phyloP scores from a whole-genome alignment of 2,329 filamentous ascomycete genomes.

The Bertia moriformis region DNA sequence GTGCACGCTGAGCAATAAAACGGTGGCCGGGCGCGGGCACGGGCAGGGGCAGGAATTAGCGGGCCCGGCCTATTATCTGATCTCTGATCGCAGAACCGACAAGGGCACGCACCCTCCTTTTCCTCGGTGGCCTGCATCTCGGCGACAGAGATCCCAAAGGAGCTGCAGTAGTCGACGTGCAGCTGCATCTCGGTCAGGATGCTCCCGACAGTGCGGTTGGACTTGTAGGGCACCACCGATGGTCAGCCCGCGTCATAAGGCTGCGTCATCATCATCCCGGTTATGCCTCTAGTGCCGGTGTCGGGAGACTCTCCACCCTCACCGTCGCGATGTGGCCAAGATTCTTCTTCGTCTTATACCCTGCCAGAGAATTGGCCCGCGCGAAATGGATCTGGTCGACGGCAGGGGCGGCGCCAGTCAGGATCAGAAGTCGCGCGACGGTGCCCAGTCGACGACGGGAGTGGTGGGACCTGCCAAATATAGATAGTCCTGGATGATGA shows the following conservation, averaged over 20 bases:
- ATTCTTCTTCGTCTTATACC: too few species aligned
- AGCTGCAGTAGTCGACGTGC: constrained; percentile 69
- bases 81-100: too few species aligned
- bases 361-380: constrained; percentile 68
- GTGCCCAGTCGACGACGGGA: too few species aligned
- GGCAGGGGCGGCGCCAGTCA: neutral
- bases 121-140: constrained; percentile 65
- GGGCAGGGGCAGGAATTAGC: too few species aligned
- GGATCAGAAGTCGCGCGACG: neutral
- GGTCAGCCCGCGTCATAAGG: too few species aligned
- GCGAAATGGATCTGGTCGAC: constrained; percentile 74
- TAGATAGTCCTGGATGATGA: constrained; percentile 83
- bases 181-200: constrained; percentile 68
- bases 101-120: constrained; percentile 40
- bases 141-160: constrained; percentile 60
- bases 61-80: too few species aligned
- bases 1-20: constrained; percentile 20
- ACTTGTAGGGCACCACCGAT: constrained; percentile 18
- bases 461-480: constrained; percentile 51
- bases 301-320: too few species aligned
- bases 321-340: too few species aligned
- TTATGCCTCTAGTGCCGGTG: constrained; percentile 71
- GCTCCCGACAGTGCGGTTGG: constrained; percentile 58
- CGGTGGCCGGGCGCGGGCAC: too few species aligned
- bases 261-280: constrained; percentile 58